These are phyloP conservation scores for Monotropa hypopitys DNA, from an alignment of 179 eudicot genomes.

Conservation along the genomic window DNA sequence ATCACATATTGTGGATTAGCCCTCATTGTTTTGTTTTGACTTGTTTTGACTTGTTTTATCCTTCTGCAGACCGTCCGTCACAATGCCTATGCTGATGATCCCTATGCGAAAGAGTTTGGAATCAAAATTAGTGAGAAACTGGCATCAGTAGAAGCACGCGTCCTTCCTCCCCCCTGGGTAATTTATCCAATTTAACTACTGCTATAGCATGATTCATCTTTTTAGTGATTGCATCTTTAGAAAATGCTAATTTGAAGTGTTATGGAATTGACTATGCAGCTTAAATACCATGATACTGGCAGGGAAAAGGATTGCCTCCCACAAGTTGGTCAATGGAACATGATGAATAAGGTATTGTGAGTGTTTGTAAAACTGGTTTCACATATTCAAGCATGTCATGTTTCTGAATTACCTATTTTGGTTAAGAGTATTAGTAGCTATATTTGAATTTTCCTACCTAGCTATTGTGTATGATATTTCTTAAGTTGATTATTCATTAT, in stretches of 20 bases:
- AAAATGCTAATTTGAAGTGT: neutral
- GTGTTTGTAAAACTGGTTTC: conserved; percentile 34
- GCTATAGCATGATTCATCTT: neutral
- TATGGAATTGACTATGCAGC: conserved; percentile 25
- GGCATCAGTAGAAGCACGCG: conserved; percentile 76
- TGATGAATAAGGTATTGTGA: conserved; percentile 69
- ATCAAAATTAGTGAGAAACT: conserved; percentile 57
- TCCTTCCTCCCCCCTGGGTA: conserved; percentile 93
- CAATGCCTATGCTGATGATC: conserved; percentile 57
- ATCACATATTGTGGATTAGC: neutral
- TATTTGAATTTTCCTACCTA: neutral
- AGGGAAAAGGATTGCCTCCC: conserved; percentile 70
- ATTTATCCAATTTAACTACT: neutral
- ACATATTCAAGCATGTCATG: neutral
- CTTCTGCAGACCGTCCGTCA: conserved; percentile 51
- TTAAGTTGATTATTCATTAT: too few relatives aligned
- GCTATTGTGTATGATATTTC: neutral
- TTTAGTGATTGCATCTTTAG: conserved; percentile 1
- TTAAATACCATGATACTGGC: conserved; percentile 70
- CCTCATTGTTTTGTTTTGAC: too few relatives aligned
- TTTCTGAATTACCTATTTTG: neutral
- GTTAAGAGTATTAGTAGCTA: neutral
- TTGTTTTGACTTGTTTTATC: neutral
- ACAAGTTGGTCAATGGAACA: conserved; percentile 88
- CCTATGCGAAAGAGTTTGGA: conserved; percentile 68